A percentile compares a stretch with the other conserved stretches of the same genome.
These are phyloP conservation scores for Adenanthera pavonina DNA, from an alignment of 306 rosid genomes.

Conservation along the genomic window DNA sequence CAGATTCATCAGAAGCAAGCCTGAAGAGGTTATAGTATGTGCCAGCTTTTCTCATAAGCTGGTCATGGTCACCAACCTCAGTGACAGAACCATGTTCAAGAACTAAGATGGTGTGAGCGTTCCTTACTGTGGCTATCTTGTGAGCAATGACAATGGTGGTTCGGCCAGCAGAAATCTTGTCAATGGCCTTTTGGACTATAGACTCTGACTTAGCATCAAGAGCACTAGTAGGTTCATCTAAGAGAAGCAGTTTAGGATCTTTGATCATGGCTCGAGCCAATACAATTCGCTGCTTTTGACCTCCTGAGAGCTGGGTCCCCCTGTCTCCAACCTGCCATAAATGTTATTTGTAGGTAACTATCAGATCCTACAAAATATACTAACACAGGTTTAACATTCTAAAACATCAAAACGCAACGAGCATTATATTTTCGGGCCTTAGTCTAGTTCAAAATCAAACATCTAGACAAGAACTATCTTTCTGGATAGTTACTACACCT, in stretches of 20 bases:
- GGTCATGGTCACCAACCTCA: constrained; percentile 79
- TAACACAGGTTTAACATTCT: too few species aligned
- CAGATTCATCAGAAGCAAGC: constrained; percentile 61
- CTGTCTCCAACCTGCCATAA: constrained; percentile 78
- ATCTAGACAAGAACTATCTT: constrained; percentile 5
- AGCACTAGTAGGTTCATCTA: constrained; percentile 96
- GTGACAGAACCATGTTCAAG: constrained; percentile 72
- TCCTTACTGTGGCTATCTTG: constrained; percentile 79
- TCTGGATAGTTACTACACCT: constrained; percentile 48
- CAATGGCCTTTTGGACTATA: constrained; percentile 77
- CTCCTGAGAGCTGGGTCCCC: constrained; percentile 90
- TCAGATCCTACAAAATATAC: neutral
- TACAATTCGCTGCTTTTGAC: constrained; percentile 90
- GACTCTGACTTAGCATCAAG: constrained; percentile 84
- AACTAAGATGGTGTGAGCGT: constrained; percentile 73
- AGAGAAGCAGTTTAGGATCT: constrained; percentile 78
- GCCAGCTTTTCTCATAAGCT: constrained; percentile 74
- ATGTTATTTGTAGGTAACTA: constrained; percentile 14
- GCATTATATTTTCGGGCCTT: neutral
- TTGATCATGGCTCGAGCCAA: constrained; percentile 90
- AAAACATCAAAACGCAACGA: too few species aligned
- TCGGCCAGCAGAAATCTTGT: constrained; percentile 76
- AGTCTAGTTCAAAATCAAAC: neutral
- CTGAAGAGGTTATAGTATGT: constrained; percentile 74
- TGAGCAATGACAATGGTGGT: constrained; percentile 90